Evolutionary conservation across 2,329 filamentous ascomycete species (phyloP), one percentile per base, ranked within the genome.

Genomic region (Fusarium irregulare): DNA sequence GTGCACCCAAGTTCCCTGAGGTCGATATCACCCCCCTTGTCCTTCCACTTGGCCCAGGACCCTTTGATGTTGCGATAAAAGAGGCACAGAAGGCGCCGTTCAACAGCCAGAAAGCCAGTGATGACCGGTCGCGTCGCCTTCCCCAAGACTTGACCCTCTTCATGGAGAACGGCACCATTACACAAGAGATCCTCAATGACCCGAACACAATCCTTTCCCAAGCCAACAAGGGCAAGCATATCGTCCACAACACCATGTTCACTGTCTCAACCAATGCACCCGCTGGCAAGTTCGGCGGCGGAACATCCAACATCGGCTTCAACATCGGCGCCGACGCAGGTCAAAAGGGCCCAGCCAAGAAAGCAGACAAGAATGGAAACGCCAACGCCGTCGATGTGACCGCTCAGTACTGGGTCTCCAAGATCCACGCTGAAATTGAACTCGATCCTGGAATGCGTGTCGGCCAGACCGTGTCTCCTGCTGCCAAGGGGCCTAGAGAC

Each of bases 401-500:
- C 10, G 53, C 30, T 6, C 53, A 56, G 30, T 56, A 56, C 30
- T 56, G 53, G 53, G 41, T 56, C 18, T 56, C 53, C 12, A 34
- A 12, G 12, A 18, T 56, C 30, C 28, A 23, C 1, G 18, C 53
- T 20, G 4, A 56, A 12, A 13, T 56, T 1, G 42, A 56, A 23
- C 53, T 56, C 12, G 41, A 37, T 14, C 28, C 53, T 6, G 34
- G 41, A 2, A 56, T 37, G 53, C 14, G 5, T 5, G 4, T 27
- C 6, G 53, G 53, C 18, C 12, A 37, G 4, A 56, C 2, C 2
- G 21, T 56, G 1, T 56, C 53, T 14, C 53, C 53, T 5, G n/a
- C 12, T 37, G 21, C 28, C 21, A 21, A 7, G 3, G 11, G 10
- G 1, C 37, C 50, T 7, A 30, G 53, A 11, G 53, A 56, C 9